phyloP scores from a whole-genome alignment of 257 asterid species.

The Prunella vulgaris region DNA sequence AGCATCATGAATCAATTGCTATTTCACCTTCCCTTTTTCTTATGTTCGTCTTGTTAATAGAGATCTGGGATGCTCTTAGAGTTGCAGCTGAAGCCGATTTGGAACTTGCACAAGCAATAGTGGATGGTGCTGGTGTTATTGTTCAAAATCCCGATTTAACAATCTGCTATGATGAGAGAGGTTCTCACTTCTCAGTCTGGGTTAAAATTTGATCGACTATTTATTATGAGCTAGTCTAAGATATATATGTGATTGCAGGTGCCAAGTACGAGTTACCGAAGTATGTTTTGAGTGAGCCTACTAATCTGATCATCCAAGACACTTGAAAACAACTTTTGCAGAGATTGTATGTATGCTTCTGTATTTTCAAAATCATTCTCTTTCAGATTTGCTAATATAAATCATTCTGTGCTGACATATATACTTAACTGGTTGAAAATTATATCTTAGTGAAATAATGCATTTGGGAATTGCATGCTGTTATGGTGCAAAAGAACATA shows the following conservation, averaged over 20 bases:
- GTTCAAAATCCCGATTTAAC: slow-evolving; percentile 75
- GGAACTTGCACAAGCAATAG: slow-evolving; percentile 69
- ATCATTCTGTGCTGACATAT: too few relatives aligned
- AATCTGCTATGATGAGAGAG: slow-evolving; percentile 81
- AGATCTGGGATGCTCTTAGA: slow-evolving; percentile 94
- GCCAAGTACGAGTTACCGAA: slow-evolving; percentile 87
- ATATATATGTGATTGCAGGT: slow-evolving; percentile 43
- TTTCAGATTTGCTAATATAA: too few relatives aligned
- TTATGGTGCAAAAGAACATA: too few relatives aligned
- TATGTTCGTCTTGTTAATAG: too few relatives aligned
- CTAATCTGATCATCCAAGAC: slow-evolving; percentile 57
- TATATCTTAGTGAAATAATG: too few relatives aligned
- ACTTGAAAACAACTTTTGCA: slow-evolving; percentile 23
- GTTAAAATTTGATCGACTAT: too few relatives aligned
- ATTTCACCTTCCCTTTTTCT: background rate
- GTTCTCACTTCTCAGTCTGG: slow-evolving; percentile 24
- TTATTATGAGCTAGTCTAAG: too few relatives aligned
- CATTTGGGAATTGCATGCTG: too few relatives aligned
- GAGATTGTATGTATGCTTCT: slow-evolving; percentile 24
- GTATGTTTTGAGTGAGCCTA: slow-evolving; percentile 84
- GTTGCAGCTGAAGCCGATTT: slow-evolving; percentile 87
- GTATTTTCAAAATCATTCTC: too few relatives aligned
- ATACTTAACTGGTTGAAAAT: too few relatives aligned
- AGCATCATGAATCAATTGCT: background rate
- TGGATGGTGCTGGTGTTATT: slow-evolving; percentile 79